phyloP scores from a whole-genome alignment of 2,329 filamentous ascomycete species.

The Fusarium sp. region DNA sequence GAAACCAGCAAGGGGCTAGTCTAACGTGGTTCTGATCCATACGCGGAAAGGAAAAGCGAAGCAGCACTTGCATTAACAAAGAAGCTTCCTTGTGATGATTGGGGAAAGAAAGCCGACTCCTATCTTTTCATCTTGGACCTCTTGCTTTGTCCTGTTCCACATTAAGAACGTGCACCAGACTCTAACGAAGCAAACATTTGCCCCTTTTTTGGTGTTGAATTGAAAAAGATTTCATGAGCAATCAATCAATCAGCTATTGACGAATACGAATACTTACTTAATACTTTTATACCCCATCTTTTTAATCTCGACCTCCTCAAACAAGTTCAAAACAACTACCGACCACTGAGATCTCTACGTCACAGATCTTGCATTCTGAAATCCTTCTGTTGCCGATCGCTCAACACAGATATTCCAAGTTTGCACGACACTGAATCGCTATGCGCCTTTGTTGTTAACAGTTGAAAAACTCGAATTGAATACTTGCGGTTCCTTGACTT shows the following conservation, averaged over 20 bases:
- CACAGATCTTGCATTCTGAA: constrained; percentile 23
- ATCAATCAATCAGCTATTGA: constrained; percentile 12
- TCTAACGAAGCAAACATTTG: constrained; percentile 16
- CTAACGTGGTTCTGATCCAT: constrained; percentile 14
- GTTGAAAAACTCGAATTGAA: constrained; percentile 23
- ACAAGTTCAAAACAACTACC: constrained; percentile 17
- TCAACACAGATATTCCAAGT: constrained; percentile 1
- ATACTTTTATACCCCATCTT: constrained; percentile 28
- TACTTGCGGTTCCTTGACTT: constrained; percentile 10
- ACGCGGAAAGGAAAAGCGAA: constrained; percentile 31
- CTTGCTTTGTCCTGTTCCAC: constrained; percentile 32
- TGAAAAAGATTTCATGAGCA: constrained; percentile 28
- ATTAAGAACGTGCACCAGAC: neutral
- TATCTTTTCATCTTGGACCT: constrained; percentile 32
- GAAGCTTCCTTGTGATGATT: constrained; percentile 33
- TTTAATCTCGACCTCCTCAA: constrained; percentile 28
- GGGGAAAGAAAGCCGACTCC: constrained; percentile 35
- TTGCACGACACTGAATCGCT: constrained; percentile 28
- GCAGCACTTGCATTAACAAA: constrained; percentile 26
- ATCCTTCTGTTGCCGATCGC: constrained; percentile 17
- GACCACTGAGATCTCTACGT: constrained; percentile 18
- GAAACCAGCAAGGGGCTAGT: constrained; percentile 16
- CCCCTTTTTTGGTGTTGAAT: constrained; percentile 41
- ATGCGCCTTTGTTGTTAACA: constrained; percentile 47
- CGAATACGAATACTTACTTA: constrained; percentile 27